Evolutionary conservation across 2,329 filamentous ascomycete species (phyloP), one percentile per base, ranked within the genome.

Genomic region (Cladophialophora carrionii): DNA sequence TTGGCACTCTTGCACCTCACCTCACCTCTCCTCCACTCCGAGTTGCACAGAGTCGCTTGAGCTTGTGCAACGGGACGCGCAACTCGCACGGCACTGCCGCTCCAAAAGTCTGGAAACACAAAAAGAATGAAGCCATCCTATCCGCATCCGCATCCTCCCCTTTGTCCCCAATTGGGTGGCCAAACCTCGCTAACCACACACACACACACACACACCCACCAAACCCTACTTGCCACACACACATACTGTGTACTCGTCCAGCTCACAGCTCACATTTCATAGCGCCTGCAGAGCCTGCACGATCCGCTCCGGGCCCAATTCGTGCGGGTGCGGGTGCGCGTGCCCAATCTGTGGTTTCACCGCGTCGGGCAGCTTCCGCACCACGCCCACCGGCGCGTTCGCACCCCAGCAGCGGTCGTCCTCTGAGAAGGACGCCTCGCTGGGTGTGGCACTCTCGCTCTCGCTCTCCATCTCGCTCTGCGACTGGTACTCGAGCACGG

Each of bases 401-500:
- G 20, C 48, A 14, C 20, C 24, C 48, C 48, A 51, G 20, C 48
- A 51, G 9, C 48, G 22, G 8, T 51, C 48, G 9, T 54, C 52
- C 26, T 54, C 52, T 54, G 52, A 54, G 52, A 54, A 54, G 52
- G n/a, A n/a, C 12, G 29, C 48, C 41, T 68, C 66, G 57, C 63
- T 66, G 14, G 61, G 57, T 32, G 67, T 64, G 26, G 61, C 20
- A 12, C 48, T 51, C 48, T 24, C 24, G 24, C 22, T 66, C 17
- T 61, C 61, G 29, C 61, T 61, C 54, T 66, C 61, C 32, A 61
- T 62, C 31, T 64, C 54, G 31, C 34, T 29, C 20, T 52, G 32
- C 20, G n/a, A 52, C 29, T 60, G 57, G 31, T 58, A 67, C 46
- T 69, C 67, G 26, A 59, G 53, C 46, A 69, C 57, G 3, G 67